Evolutionary conservation across 1,284 basidiomycete species (phyloP).

Genomic region (Ustilago curta): DNA sequence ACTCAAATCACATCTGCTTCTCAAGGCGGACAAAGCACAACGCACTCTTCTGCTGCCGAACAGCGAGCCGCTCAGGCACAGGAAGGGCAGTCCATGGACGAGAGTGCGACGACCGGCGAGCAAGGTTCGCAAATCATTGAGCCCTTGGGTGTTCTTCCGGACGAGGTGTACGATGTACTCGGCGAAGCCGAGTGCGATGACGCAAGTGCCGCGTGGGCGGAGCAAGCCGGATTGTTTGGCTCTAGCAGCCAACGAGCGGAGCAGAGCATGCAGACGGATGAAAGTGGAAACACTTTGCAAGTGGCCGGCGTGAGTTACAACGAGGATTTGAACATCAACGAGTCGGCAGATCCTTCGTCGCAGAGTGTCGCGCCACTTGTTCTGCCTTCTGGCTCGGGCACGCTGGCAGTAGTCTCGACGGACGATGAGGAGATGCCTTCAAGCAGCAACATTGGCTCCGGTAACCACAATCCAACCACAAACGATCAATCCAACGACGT

Average conservation of each 20-base stretch:
- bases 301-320: not conserved
- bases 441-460: not conserved
- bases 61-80: not conserved
- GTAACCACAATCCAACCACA: not conserved
- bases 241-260: not conserved
- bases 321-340: not conserved
- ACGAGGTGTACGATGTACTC: not conserved
- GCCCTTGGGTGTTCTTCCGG: not conserved
- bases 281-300: not conserved
- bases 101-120: not conserved
- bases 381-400: not conserved
- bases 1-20: not conserved
- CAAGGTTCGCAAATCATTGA: not conserved
- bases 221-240: not conserved
- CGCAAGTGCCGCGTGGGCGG: not conserved
- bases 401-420: not conserved
- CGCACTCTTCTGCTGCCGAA: not conserved
- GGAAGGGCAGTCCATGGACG: not conserved
- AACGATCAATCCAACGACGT: not conserved
- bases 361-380: not conserved
- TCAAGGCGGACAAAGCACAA: not conserved
- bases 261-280: not conserved
- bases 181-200: not conserved
- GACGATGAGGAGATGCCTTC: constrained; percentile 2
- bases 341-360: not conserved